phyloP scores from a whole-genome alignment of 2,329 filamentous ascomycete species.

The Setomelanomma holmii region DNA sequence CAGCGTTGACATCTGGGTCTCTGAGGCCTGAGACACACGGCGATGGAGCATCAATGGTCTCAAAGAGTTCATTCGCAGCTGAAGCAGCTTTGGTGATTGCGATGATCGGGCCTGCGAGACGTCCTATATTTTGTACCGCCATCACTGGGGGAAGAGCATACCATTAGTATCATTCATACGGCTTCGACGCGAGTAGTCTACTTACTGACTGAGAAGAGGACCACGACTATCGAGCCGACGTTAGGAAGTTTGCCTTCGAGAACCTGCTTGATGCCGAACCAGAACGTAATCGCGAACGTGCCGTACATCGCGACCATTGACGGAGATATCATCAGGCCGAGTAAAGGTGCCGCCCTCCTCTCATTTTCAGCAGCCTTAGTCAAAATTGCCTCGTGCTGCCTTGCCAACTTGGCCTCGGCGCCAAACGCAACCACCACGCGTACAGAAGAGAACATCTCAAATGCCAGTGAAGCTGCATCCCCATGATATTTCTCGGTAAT shows the following conservation, averaged over 20 bases:
- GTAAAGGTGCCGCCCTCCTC: conserved; percentile 36
- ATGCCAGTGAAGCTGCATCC: conserved; percentile 46
- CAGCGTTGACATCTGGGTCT: conserved; percentile 44
- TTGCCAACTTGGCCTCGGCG: conserved; percentile 44
- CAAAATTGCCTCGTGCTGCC: conserved; percentile 35
- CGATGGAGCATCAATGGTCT: conserved; percentile 43
- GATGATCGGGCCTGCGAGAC: conserved; percentile 40
- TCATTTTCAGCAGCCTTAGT: conserved; percentile 37
- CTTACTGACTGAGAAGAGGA: conserved; percentile 45
- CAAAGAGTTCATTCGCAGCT: conserved; percentile 46
- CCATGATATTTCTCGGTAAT: conserved; percentile 39
- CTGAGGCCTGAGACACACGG: conserved; percentile 39
- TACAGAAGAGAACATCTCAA: conserved; percentile 49
- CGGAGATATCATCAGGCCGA: conserved; percentile 45
- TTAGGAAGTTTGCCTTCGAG: conserved; percentile 36
- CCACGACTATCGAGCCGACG: conserved; percentile 45
- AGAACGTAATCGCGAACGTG: conserved; percentile 48
- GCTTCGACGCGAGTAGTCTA: background rate
- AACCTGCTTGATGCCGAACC: conserved; percentile 48
- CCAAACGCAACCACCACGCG: conserved; percentile 48
- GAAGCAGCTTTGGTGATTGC: conserved; percentile 44
- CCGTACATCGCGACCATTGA: conserved; percentile 46
- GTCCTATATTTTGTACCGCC: conserved; percentile 43
- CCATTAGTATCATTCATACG: background rate
- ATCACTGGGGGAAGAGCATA: conserved; percentile 24